Percentiles rank a stretch among this genome's conserved stretches.
Conservation (phyloP, 306 rosid species). For the Prosopis cineraria region DNA sequence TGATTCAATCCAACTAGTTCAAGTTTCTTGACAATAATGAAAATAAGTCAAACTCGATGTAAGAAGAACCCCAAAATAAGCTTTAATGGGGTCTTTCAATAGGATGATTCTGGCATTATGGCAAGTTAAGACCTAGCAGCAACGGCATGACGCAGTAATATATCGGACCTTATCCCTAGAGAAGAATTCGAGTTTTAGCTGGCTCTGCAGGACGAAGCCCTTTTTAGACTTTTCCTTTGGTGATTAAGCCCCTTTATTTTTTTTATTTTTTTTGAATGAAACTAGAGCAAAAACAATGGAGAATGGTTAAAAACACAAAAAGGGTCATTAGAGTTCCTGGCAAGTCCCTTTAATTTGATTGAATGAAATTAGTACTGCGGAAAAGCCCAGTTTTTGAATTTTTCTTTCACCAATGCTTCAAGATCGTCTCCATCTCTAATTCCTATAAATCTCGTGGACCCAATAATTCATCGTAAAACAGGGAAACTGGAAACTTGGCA, state of each 20-base stretch:
- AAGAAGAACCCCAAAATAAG: not conserved
- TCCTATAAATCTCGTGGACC: not conserved
- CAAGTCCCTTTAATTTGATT: not conserved
- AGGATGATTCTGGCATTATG: slow-evolving; percentile 3
- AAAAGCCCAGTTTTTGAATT: not conserved
- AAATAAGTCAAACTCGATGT: not conserved
- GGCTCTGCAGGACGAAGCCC: not conserved
- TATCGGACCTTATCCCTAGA: not conserved
- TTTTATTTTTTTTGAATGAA: not conserved
- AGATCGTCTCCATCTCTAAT: not conserved
- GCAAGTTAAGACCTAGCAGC: not conserved
- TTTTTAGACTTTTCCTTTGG: not conserved
- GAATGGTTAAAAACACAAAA: not conserved
- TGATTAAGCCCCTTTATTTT: not conserved
- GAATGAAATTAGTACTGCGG: not conserved
- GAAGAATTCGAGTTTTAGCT: not conserved
- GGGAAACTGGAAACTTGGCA: not conserved
- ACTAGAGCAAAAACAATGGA: not conserved
- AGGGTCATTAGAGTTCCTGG: not conserved
- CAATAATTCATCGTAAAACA: slow-evolving; percentile 1
- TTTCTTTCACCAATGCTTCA: not conserved
- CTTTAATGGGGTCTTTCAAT: too few relatives aligned
- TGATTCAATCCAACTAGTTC: too few relatives aligned
- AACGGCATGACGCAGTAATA: not conserved
- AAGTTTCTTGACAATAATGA: too few relatives aligned